Conservation (phyloP, 2,329 filamentous ascomycete genomes). For the Cladophialophora bantiana region DNA sequence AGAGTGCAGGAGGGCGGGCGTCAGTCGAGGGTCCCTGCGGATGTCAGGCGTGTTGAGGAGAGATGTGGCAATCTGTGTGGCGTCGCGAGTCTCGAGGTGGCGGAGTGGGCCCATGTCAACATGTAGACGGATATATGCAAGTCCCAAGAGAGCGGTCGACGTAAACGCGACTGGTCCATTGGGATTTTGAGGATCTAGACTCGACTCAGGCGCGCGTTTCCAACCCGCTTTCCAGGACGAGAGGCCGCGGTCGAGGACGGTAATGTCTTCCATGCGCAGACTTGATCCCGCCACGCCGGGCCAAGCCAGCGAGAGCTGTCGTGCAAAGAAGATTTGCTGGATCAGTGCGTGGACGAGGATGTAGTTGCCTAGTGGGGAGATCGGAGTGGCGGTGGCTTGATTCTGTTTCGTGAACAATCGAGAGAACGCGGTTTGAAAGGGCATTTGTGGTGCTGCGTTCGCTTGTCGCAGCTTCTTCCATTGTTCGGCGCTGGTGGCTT, state of each 20-base stretch:
- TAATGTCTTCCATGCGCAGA: conserved; percentile 53
- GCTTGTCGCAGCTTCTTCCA: conserved; percentile 53
- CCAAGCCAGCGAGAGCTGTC: conserved; percentile 56
- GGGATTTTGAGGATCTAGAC: conserved; percentile 61
- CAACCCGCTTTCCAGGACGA: conserved; percentile 61
- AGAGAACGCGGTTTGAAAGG: conserved; percentile 55
- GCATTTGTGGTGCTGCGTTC: conserved; percentile 37
- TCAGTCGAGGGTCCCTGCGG: conserved; percentile 54
- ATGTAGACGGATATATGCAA: conserved; percentile 57
- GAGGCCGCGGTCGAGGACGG: conserved; percentile 55
- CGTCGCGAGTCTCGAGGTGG: conserved; percentile 56
- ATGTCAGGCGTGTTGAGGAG: conserved; percentile 53
- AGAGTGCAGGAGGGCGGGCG: conserved; percentile 61
- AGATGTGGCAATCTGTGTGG: conserved; percentile 54
- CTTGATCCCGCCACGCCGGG: conserved; percentile 53
- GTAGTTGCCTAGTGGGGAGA: conserved; percentile 62
- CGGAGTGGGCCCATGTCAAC: conserved; percentile 57
- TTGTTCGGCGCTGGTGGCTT: conserved; percentile 57
- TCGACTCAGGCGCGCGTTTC: conserved; percentile 61
- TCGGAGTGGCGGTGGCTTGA: conserved; percentile 44
- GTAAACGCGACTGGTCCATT: conserved; percentile 63
- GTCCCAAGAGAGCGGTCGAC: conserved; percentile 55
- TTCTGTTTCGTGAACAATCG: conserved; percentile 52
- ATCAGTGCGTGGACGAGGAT: conserved; percentile 63
- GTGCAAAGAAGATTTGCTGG: conserved; percentile 61